Percentiles rank a stretch among this genome's conserved stretches.
These are phyloP conservation scores for Neoboletus magnificus DNA, from an alignment of 768 basidiomycete genomes.

Conservation along the genomic window DNA sequence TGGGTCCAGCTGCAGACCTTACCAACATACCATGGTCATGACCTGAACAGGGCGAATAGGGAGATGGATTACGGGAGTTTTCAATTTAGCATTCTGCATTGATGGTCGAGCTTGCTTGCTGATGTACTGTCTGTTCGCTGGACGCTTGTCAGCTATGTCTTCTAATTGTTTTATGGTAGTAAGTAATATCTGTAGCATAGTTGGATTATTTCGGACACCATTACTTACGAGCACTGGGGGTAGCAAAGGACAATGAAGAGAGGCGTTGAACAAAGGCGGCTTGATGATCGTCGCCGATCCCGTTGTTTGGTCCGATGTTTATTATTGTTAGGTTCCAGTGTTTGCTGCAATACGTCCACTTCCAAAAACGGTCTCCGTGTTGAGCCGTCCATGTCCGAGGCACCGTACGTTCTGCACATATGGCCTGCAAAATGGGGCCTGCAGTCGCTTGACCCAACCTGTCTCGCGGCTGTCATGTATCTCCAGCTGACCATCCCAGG, in stretches of 20 bases:
- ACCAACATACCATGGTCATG: background rate
- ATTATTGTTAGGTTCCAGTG: slow-evolving; percentile 16
- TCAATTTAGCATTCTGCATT: background rate
- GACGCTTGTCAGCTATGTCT: background rate
- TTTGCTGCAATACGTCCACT: slow-evolving; percentile 1
- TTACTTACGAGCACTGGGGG: background rate
- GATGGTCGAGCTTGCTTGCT: background rate
- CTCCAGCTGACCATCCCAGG: slow-evolving; percentile 69
- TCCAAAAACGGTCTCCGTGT: background rate
- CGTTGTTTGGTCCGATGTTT: slow-evolving; percentile 6
- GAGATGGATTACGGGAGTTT: background rate
- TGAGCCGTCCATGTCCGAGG: slow-evolving; percentile 18
- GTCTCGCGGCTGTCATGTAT: slow-evolving; percentile 62
- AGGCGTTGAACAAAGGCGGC: background rate
- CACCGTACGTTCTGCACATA: slow-evolving; percentile 45
- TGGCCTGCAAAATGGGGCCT: slow-evolving; percentile 69
- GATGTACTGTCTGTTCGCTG: background rate
- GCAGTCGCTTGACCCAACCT: slow-evolving; percentile 64
- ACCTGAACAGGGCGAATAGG: background rate
- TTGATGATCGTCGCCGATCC: background rate
- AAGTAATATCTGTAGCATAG: background rate
- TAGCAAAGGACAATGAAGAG: background rate
- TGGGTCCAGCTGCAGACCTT: background rate
- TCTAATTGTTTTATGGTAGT: background rate
- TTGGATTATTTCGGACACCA: background rate